Conservation (phyloP, 2,329 filamentous ascomycete species). For the Huntiella abstrusa region DNA sequence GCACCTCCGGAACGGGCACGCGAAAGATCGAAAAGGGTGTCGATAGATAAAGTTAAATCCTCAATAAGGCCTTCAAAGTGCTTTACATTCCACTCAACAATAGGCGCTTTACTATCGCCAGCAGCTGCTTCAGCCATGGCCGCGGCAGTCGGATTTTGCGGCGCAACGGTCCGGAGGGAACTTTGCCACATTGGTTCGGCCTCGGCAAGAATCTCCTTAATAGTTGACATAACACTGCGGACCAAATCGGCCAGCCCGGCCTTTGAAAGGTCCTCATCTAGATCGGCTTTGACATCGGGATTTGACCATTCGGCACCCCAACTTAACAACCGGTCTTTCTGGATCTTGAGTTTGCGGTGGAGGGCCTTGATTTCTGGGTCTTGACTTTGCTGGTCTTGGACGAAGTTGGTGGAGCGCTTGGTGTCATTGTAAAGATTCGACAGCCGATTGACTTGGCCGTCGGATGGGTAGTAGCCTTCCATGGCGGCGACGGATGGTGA, state of each 20-base stretch:
- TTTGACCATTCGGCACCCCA: constrained; percentile 75
- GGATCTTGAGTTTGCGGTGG: constrained; percentile 60
- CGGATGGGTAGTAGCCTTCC: constrained; percentile 6
- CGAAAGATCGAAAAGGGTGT: constrained; percentile 61
- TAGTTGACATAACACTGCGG: constrained; percentile 59
- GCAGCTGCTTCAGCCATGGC: constrained; percentile 16
- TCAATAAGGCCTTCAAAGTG: constrained; percentile 57
- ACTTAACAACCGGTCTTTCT: constrained; percentile 58
- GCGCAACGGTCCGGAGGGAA: neutral
- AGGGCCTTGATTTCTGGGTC: constrained; percentile 52
- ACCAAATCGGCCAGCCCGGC: constrained; percentile 61
- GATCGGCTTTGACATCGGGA: constrained; percentile 46
- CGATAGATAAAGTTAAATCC: constrained; percentile 59
- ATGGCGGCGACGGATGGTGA: neutral
- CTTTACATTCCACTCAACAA: constrained; percentile 49
- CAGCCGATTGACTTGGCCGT: constrained; percentile 19
- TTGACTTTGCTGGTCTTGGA: constrained; percentile 44
- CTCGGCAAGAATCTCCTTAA: constrained; percentile 62
- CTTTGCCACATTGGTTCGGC: constrained; percentile 53
- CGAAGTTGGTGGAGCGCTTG: constrained; percentile 58
- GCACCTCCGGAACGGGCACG: constrained; percentile 36
- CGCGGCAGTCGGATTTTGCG: constrained; percentile 20
- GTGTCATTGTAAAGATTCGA: constrained; percentile 65
- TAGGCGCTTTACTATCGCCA: constrained; percentile 33
- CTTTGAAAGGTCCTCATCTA: constrained; percentile 51